These are phyloP conservation scores for Cystofilobasidium bisporidii DNA, from an alignment of 768 basidiomycete species.

Conservation along the genomic window DNA sequence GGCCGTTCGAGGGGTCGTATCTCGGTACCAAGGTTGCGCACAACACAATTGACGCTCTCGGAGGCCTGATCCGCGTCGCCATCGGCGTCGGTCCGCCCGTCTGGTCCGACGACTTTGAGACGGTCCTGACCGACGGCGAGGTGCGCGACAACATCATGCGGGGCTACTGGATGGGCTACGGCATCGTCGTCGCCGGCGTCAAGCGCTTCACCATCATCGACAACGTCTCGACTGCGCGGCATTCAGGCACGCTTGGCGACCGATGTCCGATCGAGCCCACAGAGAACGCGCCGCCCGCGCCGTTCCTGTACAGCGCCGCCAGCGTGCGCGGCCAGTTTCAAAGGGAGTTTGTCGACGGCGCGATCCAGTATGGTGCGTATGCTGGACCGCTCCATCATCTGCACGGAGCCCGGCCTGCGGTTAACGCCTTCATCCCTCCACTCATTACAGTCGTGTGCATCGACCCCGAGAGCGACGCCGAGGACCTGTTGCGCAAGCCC, in stretches of 20 bases:
- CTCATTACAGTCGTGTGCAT: slow-evolving; percentile 38
- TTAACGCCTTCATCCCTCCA: too few relatives aligned
- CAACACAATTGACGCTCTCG: slow-evolving; percentile 41
- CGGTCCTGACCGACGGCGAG: slow-evolving; percentile 38
- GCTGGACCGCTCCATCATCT: not conserved
- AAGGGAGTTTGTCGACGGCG: slow-evolving; percentile 36
- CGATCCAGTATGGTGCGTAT: slow-evolving; percentile 40
- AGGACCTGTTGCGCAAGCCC: slow-evolving; percentile 1
- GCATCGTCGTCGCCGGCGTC: slow-evolving; percentile 41
- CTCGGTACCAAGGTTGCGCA: slow-evolving; percentile 38
- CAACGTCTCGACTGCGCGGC: slow-evolving; percentile 39
- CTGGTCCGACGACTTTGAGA: slow-evolving; percentile 42
- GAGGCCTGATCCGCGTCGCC: slow-evolving; percentile 41
- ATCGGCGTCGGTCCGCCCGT: slow-evolving; percentile 43
- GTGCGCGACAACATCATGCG: slow-evolving; percentile 40
- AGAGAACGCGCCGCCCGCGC: slow-evolving; percentile 38
- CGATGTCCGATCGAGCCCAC: slow-evolving; percentile 33
- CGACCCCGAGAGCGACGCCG: slow-evolving; percentile 30
- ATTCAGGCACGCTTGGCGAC: slow-evolving; percentile 35
- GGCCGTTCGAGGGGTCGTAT: slow-evolving; percentile 43
- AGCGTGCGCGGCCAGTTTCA: slow-evolving; percentile 37
- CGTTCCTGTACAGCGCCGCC: slow-evolving; percentile 34
- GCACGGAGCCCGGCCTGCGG: too few relatives aligned
- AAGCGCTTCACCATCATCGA: slow-evolving; percentile 40
- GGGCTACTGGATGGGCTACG: slow-evolving; percentile 44